phyloP scores from a whole-genome alignment of 805 yeast species.

The Zygosaccharomyces siamensis region DNA sequence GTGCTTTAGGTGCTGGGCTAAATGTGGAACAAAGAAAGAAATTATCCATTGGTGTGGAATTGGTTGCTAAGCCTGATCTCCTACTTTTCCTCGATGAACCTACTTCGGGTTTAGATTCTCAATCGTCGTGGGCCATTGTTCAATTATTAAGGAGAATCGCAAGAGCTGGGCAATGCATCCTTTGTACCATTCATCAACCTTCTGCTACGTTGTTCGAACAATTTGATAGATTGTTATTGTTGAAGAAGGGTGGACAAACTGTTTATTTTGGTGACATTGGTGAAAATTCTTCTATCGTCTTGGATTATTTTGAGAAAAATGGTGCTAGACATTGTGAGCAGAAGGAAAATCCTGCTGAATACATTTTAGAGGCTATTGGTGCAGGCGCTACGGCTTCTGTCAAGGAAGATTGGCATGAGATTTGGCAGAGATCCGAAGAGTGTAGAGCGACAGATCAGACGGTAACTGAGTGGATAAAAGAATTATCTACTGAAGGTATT shows the following conservation, averaged over 20 bases:
- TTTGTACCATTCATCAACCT: conserved; percentile 55
- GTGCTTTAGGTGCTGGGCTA: conserved; percentile 40
- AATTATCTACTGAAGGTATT: conserved; percentile 10
- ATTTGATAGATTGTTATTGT: conserved; percentile 44
- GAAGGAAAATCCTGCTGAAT: conserved; percentile 42
- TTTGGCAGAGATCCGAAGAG: conserved; percentile 50
- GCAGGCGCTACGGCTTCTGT: conserved; percentile 45
- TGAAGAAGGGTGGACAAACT: conserved; percentile 48
- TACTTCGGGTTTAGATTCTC: conserved; percentile 49
- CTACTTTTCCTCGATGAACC: conserved; percentile 48
- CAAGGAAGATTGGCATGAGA: conserved; percentile 55
- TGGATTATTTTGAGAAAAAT: conserved; percentile 56
- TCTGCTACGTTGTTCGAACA: conserved; percentile 47
- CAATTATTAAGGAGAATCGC: conserved; percentile 43
- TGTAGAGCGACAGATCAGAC: conserved; percentile 29
- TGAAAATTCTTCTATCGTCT: conserved; percentile 44
- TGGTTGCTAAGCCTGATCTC: conserved; percentile 45
- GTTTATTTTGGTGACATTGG: conserved; percentile 36
- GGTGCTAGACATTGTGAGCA: conserved; percentile 61
- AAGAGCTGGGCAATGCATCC: conserved; percentile 45
- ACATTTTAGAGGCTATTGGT: conserved; percentile 43
- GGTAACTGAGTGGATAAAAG: conserved; percentile 27
- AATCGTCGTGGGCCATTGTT: conserved; percentile 48
- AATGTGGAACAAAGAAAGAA: conserved; percentile 43
- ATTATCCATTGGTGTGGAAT: conserved; percentile 43